A percentile compares a stretch with the other conserved stretches of the same genome.
Conservation (phyloP, 1,139 yeast species). For the Suhomyces yuchorum region DNA sequence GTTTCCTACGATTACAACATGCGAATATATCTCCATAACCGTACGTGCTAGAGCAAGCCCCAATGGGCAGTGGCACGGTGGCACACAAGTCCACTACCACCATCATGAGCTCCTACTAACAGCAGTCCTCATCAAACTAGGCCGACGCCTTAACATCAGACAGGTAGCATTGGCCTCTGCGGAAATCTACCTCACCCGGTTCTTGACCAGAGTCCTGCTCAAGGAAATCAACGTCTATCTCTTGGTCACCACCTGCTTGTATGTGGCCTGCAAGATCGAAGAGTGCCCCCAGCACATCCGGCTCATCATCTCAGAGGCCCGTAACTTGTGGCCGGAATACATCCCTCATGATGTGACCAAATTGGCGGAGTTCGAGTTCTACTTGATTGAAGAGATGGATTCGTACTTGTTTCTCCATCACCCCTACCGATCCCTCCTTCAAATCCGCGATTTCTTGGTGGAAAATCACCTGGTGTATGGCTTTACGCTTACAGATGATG, state of each 20-base stretch:
- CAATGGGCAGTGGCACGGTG: neutral
- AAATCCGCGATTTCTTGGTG: slow-evolving; percentile 52
- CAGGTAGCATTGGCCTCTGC: slow-evolving; percentile 90
- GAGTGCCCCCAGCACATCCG: slow-evolving; percentile 95
- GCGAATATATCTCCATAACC: slow-evolving; percentile 68
- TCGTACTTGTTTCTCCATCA: slow-evolving; percentile 81
- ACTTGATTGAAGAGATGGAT: slow-evolving; percentile 85
- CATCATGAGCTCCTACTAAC: slow-evolving; percentile 19
- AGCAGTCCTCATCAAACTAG: slow-evolving; percentile 64
- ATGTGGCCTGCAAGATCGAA: slow-evolving; percentile 90
- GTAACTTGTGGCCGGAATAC: slow-evolving; percentile 92
- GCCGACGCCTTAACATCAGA: slow-evolving; percentile 72
- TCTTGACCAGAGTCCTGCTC: slow-evolving; percentile 69
- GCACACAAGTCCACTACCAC: no score
- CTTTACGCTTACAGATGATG: slow-evolving; percentile 59
- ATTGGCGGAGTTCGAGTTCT: slow-evolving; percentile 95
- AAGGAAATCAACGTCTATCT: slow-evolving; percentile 82
- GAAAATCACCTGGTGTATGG: slow-evolving; percentile 31
- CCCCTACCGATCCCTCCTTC: slow-evolving; percentile 77
- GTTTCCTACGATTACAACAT: slow-evolving; percentile 60
- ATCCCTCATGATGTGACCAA: slow-evolving; percentile 90
- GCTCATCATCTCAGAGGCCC: slow-evolving; percentile 77
- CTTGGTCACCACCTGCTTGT: slow-evolving; percentile 80
- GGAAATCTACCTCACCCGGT: slow-evolving; percentile 76
- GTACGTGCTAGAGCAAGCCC: slow-evolving; percentile 17